Evolutionary conservation across 768 basidiomycete genomes (phyloP), one percentile per base, ranked within the genome.

Genomic region (Hericium coralloides): DNA sequence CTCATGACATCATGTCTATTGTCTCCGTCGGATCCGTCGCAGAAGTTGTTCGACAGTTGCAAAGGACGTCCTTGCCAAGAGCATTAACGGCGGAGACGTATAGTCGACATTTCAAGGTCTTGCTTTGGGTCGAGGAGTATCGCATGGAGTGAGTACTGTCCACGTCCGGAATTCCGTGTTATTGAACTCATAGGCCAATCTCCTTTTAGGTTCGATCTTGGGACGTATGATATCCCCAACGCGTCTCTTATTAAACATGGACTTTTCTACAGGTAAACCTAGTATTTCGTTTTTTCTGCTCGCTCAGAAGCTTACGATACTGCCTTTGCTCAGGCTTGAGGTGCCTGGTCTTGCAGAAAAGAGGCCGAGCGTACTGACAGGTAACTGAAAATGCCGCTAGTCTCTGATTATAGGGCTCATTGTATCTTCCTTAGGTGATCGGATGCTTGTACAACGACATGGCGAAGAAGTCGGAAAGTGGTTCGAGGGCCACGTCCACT

Each of bases 401-500:
- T 20, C 31, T 48, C n/a, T 3, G 17, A 39, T 53, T 15, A 7
- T 15, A 53, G 39, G 20, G 15, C 57, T 56, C 18, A 79, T 81
- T 0, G 79, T 79, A 57, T 76, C 15, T 72, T 83, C 15, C 4
- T 72, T 81, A 37, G 83, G 84, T 74, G 64, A 69, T 70, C 67
- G 69, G 0, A 56, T 59, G 43, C 49, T 57, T 31, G 80, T 84
- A 0, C 74, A 78, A 59, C 72, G 58, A 18, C 65, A 70, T 22
- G 74, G 73, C 22, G 65, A 72, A 3, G 61, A 63, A 0, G 58
- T 67, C 17, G 78, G 76, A 0, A 73, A 74, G 26, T 85, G 82
- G 82, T 82, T 70, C 55, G 77, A 80, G 65, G 85, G 85, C 14
- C 73, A 74, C 39, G 84, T 85, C 4, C 82, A 83, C 53, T 65